These are phyloP conservation scores for Geranium incanum DNA, from an alignment of 441 rosid genomes.

Conservation along the genomic window DNA sequence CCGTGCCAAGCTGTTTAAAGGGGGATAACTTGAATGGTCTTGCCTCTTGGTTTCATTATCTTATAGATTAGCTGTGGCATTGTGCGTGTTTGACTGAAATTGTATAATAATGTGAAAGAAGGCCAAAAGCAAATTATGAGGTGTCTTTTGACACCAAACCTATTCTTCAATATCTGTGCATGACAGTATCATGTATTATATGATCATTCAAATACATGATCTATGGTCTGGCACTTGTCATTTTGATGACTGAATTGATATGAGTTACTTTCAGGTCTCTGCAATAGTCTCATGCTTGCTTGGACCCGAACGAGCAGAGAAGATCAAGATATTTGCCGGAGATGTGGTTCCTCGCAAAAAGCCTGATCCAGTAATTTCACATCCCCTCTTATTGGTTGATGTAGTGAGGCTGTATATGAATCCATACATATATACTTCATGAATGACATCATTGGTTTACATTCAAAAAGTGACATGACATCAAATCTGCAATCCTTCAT, in stretches of 20 bases:
- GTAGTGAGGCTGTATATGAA: neutral
- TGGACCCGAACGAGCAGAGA: conserved; percentile 78
- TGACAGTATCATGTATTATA: neutral
- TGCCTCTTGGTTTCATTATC: conserved; percentile 4
- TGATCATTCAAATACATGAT: conserved; percentile 2
- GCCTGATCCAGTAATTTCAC: conserved; percentile 67
- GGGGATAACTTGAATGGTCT: neutral
- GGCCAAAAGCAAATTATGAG: neutral
- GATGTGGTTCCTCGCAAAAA: conserved; percentile 91
- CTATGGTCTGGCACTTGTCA: conserved; percentile 5
- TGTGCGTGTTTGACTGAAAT: neutral
- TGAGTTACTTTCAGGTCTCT: conserved; percentile 55
- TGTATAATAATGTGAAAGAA: neutral
- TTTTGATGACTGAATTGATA: conserved; percentile 11
- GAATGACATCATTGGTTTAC: neutral
- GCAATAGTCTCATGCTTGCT: conserved; percentile 84
- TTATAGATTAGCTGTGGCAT: neutral
- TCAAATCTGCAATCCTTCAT: neutral
- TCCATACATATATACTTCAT: too few species aligned
- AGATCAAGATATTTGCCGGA: conserved; percentile 87
- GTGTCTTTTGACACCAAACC: conserved; percentile 14
- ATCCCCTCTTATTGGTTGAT: conserved; percentile 7
- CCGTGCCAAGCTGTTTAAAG: neutral
- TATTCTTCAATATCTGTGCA: neutral
- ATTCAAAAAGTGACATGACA: too few species aligned